A percentile compares a stretch with the other conserved stretches of the same genome.
These are phyloP conservation scores for Pichia sp. DNA, from an alignment of 1,139 yeast species.

Conservation along the genomic window DNA sequence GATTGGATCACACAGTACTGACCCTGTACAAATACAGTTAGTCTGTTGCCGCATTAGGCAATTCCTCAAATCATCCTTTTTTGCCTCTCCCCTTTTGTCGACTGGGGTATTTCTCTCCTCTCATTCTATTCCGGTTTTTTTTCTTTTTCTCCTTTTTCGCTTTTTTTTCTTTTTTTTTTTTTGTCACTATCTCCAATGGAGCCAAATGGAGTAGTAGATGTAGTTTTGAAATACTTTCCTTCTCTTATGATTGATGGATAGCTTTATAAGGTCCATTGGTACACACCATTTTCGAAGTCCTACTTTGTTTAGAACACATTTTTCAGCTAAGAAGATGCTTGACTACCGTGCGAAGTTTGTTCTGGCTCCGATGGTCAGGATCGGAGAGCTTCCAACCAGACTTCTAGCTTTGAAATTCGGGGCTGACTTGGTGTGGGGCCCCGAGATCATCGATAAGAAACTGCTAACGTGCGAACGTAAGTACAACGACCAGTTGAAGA, in stretches of 20 bases:
- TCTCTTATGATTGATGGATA: no score
- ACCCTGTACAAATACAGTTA: neutral
- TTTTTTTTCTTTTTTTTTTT: neutral
- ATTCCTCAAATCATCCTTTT: neutral
- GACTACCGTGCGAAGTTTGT: slow-evolving; percentile 68
- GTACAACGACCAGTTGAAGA: slow-evolving; percentile 49
- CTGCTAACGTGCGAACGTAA: slow-evolving; percentile 63
- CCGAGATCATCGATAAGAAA: slow-evolving; percentile 88
- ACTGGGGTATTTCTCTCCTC: neutral
- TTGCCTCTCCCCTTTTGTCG: neutral
- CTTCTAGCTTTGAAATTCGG: slow-evolving; percentile 75
- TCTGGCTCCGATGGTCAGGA: slow-evolving; percentile 94
- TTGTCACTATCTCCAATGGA: neutral
- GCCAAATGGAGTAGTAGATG: neutral
- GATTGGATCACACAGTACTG: neutral
- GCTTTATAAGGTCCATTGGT: no score
- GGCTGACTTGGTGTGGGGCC: slow-evolving; percentile 94
- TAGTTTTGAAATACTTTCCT: neutral
- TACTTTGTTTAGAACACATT: no score
- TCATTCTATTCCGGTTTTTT: no score
- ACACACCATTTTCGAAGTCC: no score
- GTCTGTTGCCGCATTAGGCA: slow-evolving; percentile 1
- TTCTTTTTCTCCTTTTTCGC: neutral
- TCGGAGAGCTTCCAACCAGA: slow-evolving; percentile 90
- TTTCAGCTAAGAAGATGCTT: slow-evolving; percentile 31